Evolutionary conservation across 202 grass and related monocot genomes (phyloP).

Genomic region (Brachypodium distachyon): DNA sequence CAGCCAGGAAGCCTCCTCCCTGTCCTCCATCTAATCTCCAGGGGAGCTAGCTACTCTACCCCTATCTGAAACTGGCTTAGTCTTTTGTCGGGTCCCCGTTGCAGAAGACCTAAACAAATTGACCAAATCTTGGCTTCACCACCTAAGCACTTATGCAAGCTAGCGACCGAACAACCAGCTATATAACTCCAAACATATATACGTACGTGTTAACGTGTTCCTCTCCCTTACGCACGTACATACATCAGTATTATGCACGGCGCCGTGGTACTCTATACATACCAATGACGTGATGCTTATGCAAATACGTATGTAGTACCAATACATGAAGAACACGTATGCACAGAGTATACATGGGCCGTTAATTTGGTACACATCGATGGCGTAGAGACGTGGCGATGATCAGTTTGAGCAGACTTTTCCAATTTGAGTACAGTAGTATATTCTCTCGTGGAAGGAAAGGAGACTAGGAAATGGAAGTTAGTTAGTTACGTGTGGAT

Average conservation of each 20-base stretch:
- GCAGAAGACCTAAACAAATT: slow-evolving; percentile 9
- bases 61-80: background rate
- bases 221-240: background rate
- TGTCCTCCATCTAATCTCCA: background rate
- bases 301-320: background rate
- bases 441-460: background rate
- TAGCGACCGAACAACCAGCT: background rate
- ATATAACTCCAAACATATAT: background rate
- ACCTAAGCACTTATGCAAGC: slow-evolving; percentile 17
- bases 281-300: background rate
- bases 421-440: background rate
- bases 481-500: background rate
- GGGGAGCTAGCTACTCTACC: background rate
- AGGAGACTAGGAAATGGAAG: background rate
- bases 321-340: no score
- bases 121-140: slow-evolving; percentile 28
- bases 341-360: background rate
- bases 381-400: background rate
- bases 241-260: background rate
- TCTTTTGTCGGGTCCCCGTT: background rate
- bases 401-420: background rate
- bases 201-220: background rate
- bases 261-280: background rate
- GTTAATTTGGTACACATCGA: background rate
- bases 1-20: slow-evolving; percentile 17